Base-by-base conservation (phyloP, 2,329 filamentous ascomycete genomes). In the Escovopsis weberi region DNA sequence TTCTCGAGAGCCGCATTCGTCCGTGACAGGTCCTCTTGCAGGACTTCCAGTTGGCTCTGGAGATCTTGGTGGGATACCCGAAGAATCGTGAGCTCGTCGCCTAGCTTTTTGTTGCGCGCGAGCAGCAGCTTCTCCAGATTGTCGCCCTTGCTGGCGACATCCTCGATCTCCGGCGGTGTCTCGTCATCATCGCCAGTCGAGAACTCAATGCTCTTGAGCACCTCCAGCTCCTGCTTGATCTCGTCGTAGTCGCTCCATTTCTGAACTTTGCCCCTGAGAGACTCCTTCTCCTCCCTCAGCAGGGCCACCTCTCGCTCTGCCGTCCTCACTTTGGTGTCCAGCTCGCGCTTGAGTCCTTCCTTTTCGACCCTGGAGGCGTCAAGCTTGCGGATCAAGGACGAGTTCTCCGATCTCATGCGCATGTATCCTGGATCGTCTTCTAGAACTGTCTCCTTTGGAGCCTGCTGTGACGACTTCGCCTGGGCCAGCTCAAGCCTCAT, bases 141-240 rank as follows among this genome's bases (percentile, higher is more conserved):
- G 52, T 94, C 86, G 37, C 82, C 78, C 56, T 78, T 79, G 6
- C 48, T 50, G 30, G 53, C 48, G 36, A 54, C 51, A 5, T 58
- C 54, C 26, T 68, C 65, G 2, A 60, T 50, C 26, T 60, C 51
- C 12, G 67, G 68, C 28, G 62, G 56, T 8, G 70, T 65, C 2
- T 82, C 79, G 38, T 88, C 84, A 46, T 93, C 87, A 48, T 89
- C 84, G 7, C 85, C 88, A 1, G 85, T 89, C 2, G 89, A 85
- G 54, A 98, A 94, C 59, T 98, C 91, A 53, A 98, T 95, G 51
- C 89, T 94, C 74, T 94, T 94, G 47, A 98, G 75, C 47, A 96
- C 88, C 55, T 96, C 89, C 3, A 98, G 72, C 61, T 98, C 93
- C 50, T 93, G 85, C 63, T 91, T 95, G 39, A 98, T 78, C 45